Conservation (phyloP, 2,329 filamentous ascomycete genomes). For the Elsinoe australis region DNA sequence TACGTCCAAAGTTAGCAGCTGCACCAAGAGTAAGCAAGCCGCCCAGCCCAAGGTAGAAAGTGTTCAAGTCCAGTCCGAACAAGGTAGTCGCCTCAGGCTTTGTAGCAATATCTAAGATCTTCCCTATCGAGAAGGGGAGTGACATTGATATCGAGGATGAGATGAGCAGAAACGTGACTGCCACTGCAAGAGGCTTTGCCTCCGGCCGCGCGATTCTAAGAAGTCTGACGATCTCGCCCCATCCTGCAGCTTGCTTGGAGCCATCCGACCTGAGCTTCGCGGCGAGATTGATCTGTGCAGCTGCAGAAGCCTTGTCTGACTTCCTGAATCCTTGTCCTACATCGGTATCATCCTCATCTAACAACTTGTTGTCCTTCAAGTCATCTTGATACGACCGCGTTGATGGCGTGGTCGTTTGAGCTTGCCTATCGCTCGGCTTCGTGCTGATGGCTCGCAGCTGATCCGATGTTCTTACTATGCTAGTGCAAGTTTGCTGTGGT, state of each 20-base stretch:
- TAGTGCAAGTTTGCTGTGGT: not conserved
- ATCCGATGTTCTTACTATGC: not conserved
- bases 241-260: slow-evolving; percentile 48
- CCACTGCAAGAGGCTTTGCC: slow-evolving; percentile 65
- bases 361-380: slow-evolving; percentile 22
- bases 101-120: slow-evolving; percentile 86
- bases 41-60: slow-evolving; percentile 79
- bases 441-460: not conserved
- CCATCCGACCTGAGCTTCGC: slow-evolving; percentile 83
- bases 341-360: slow-evolving; percentile 39
- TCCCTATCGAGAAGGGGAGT: slow-evolving; percentile 91
- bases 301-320: slow-evolving; percentile 78
- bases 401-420: slow-evolving; percentile 17
- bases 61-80: slow-evolving; percentile 74
- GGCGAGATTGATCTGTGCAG: slow-evolving; percentile 80
- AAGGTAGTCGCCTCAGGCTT: slow-evolving; percentile 61
- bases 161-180: slow-evolving; percentile 77
- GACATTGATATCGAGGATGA: slow-evolving; percentile 94
- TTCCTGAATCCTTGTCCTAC: slow-evolving; percentile 57
- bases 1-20: slow-evolving; percentile 84
- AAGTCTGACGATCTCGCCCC: slow-evolving; percentile 73
- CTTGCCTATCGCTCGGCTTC: slow-evolving; percentile 17
- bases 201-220: slow-evolving; percentile 86
- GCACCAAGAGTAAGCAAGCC: slow-evolving; percentile 72
- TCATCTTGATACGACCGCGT: slow-evolving; percentile 21